Base-by-base conservation (phyloP, 495 filamentous ascomycete genomes). In the Aspergillus biplanus region DNA sequence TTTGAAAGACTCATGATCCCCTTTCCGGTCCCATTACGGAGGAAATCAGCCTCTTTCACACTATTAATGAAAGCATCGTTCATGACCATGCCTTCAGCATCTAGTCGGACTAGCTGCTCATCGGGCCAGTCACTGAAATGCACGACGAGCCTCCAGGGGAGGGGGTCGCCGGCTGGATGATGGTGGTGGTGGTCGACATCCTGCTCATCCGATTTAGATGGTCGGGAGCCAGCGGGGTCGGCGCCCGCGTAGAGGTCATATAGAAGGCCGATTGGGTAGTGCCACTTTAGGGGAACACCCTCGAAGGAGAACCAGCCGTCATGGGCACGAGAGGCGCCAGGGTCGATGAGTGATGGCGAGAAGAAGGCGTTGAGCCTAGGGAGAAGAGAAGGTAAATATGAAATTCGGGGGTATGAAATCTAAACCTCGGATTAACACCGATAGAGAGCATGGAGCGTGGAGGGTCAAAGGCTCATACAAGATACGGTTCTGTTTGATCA, bases 1-100 rank as follows among this genome's bases (percentile, higher is more conserved):
- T 92, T 93, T 33, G 89, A 92, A 59, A 98, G 77, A 39, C 86
- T 90, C 96, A 98, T 98, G 62, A 98, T 93, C 37, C 87, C 89
- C 71, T 93, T 93, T 3, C 93, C 94, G 12, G 88, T 96, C 18
- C 95, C 93, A 62, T 96, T 93, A 37, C 95, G 86, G 35, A 97
- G 79, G 68, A 92, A 97, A 71, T 97, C 94, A 18, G 95, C 96
- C 82, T 97, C 94, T 75, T 98, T 99, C 62, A 96, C 92, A 64
- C 87, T 90, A 68, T 99, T 97, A 65, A 96, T 91, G 72, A 92
- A 98, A 0, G 92, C 89, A 72, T 98, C 95, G 59, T 90, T 87
- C 69, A 85, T 78, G 37, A 85, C 79, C 69, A 84, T 83, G 9
- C 86, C 86, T 15, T 86, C 77, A 1, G 73, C 74, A 67, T 92